Base-by-base conservation (phyloP, 768 basidiomycete species). In the Boletales sp. region DNA sequence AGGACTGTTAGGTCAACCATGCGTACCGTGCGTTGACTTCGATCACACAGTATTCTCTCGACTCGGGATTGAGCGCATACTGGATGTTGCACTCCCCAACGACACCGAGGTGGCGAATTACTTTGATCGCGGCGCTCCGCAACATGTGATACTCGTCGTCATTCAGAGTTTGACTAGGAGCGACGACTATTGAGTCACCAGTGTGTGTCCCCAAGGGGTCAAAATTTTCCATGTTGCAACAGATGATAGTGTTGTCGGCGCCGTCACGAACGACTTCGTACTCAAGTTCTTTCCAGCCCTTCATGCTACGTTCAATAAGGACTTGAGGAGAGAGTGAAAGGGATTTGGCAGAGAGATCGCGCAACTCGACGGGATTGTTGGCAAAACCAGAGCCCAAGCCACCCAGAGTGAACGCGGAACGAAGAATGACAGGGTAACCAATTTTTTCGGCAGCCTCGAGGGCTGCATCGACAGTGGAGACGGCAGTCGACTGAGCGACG, bases 131-230 rank as follows among this genome's bases (percentile, higher is more conserved):
- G 48, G 95, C 95, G 54, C 88, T 93, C 48, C 96, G 89, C 56
- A 98, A 77, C 96, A 98, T 98, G 73, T 99, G 95, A 71, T 98
- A 99, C 64, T 97, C 94, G 65, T 94, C 90, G 60, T 98, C 96
- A 30, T 95, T 91, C 17, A 99, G 74, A 0, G 96, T 98, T 70
- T 99, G 96, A 4, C 94, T 97, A 1, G 96, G 96, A 4, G 96
- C 96, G 38, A 98, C 94, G 62, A 99, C 96, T 65, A 99, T 99
- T 12, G 96, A 98, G 69, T 98, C 96, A 58, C 96, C 96, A 17
- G 96, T 99, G 69, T 99, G 96, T 19, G 92, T 98, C 56, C 96
- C 96, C 52, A 98, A 87, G 34, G 96, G 96, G 65, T 99, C 96
- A 58, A 99, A 99, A 73, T 99, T 98, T 73, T 97, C 92, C 92